These are phyloP conservation scores for Hypomontagnella submonticulosa DNA, from an alignment of 495 filamentous ascomycete species.

Conservation along the genomic window DNA sequence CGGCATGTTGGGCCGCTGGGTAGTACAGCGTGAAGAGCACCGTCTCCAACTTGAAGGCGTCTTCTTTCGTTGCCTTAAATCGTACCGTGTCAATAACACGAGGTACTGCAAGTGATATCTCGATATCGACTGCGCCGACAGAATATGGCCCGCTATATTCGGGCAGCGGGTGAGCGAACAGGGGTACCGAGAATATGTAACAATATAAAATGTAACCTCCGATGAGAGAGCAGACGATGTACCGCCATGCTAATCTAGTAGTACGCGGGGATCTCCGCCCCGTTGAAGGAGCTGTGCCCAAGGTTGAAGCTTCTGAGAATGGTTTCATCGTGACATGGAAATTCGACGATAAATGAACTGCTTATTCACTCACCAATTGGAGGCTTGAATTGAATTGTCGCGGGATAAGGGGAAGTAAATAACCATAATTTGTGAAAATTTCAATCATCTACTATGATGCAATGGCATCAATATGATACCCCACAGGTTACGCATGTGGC, in stretches of 20 bases:
- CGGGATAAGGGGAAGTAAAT: too few relatives aligned
- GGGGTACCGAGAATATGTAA: constrained; percentile 51
- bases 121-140: constrained; percentile 61
- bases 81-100: constrained; percentile 48
- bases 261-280: constrained; percentile 10
- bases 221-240: constrained; percentile 34
- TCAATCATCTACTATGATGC: constrained; percentile 25
- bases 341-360: constrained; percentile 3
- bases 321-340: constrained; percentile 32
- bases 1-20: constrained; percentile 46
- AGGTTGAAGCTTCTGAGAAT: constrained; percentile 22
- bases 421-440: too few relatives aligned
- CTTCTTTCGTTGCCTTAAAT: constrained; percentile 51
- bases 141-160: constrained; percentile 59
- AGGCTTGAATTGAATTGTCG: background rate
- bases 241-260: constrained; percentile 45
- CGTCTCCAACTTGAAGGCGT: constrained; percentile 59
- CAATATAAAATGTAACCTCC: constrained; percentile 53
- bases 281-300: constrained; percentile 5
- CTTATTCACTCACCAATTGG: background rate
- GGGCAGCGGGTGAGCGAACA: constrained; percentile 58
- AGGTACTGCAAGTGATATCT: constrained; percentile 50
- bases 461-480: constrained; percentile 12
- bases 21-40: constrained; percentile 64
- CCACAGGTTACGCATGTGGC: constrained; percentile 36